Evolutionary conservation across 1,284 basidiomycete species (phyloP), one percentile per base, ranked within the genome.

Genomic region (Melampsora medusae): DNA sequence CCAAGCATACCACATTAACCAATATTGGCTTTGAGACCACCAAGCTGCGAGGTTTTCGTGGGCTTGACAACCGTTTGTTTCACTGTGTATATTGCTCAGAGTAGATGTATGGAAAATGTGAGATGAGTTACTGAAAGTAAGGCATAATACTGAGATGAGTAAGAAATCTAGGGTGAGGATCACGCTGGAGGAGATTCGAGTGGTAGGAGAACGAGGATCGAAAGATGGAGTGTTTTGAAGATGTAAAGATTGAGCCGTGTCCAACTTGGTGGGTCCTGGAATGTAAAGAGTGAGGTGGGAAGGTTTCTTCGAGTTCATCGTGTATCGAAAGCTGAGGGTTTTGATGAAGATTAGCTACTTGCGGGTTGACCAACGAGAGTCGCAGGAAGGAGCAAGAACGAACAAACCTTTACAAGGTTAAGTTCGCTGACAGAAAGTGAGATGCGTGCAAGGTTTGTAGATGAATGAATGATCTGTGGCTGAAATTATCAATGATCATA

Each of bases 81-180:
- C n/a, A 17, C n/a, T 28, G 10, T 4, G 16, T 4, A 46, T 59
- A 5, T 2, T 59, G 16, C n/a, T 59, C 4, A 10, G 3, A 22
- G 1, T 59, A 10, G 53, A 14, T 22, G 19, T 25, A 16, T 59
- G 4, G 53, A 31, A 59, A 25, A 31, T 22, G 5, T 59, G 53
- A 31, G 28, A 31, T 22, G 53, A 59, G 53, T 28, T 59, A 59
- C 53, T 59, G n/a, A n/a, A 22, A 31, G 53, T 28, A n/a, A 59
- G 53, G 3, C 22, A 59, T 25, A 59, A 4, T 19, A 59, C 53
- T 25, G 53, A 59, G n/a, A 59, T 59, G n/a, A 59, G 28, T 22
- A 59, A 31, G n/a, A 59, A 59, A 22, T 59, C 53, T 12, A 59
- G n/a, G 17, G 53, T 59, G n/a, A 59, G 53, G 53, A 59, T 59